phyloP scores from a whole-genome alignment of 805 yeast species.

The Blastobotrys muscicola region DNA sequence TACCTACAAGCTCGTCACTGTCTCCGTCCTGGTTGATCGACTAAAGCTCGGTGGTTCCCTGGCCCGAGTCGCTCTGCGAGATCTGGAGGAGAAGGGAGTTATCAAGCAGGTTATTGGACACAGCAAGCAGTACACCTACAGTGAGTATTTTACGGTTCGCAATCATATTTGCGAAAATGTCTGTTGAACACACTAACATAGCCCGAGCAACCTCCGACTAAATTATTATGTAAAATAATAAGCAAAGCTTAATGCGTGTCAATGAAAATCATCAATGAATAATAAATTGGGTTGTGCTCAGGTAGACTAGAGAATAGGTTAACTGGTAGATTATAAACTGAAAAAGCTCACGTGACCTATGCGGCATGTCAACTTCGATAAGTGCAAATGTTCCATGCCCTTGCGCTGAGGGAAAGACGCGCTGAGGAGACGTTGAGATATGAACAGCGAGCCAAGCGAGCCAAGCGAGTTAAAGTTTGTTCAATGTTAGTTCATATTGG shows the following conservation, averaged over 20 bases:
- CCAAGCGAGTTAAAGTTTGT: too few relatives aligned
- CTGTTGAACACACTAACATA: conserved; percentile 11
- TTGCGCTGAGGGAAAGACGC: too few relatives aligned
- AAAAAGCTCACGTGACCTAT: not conserved
- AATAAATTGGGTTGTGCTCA: not conserved
- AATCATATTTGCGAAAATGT: conserved; percentile 23
- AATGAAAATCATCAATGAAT: conserved; percentile 1
- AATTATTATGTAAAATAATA: conserved; percentile 1
- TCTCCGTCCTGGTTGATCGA: conserved; percentile 97
- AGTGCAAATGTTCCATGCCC: too few relatives aligned
- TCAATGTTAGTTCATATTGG: too few relatives aligned
- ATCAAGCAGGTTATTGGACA: conserved; percentile 90
- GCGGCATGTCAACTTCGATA: not conserved
- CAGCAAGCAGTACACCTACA: conserved; percentile 96
- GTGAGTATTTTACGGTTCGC: conserved; percentile 32
- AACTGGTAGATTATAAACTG: too few relatives aligned
- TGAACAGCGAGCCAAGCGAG: too few relatives aligned
- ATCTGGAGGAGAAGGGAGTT: conserved; percentile 89
- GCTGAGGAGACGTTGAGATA: too few relatives aligned
- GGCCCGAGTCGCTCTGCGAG: conserved; percentile 96
- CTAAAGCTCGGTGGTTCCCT: conserved; percentile 98
- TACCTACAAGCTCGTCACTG: conserved; percentile 96
- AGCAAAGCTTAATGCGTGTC: not conserved
- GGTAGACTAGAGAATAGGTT: not conserved
- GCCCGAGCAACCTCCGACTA: conserved; percentile 11